Base-by-base conservation (phyloP, 1,139 yeast genomes). In the Yamadazyma epiphylla region DNA sequence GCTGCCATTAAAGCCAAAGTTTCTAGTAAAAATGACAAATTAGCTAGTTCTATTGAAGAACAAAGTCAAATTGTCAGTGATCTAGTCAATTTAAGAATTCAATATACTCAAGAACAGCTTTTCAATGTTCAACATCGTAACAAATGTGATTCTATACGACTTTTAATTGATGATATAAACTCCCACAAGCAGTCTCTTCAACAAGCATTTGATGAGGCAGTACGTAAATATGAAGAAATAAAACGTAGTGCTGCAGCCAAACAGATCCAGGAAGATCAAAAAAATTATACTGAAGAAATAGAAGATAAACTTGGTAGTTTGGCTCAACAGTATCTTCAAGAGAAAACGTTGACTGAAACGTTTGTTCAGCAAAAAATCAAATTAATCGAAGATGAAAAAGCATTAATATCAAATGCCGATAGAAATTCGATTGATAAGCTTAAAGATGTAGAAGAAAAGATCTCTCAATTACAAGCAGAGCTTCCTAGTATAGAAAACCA, bases 211-310 rank as follows among this genome's bases (percentile, higher is more conserved):
- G 55, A 56, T 5, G 50, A 49, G 11, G 74, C 77, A 6, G 64
- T 70, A 33, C 43, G 49, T 14, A 57, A 55, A 25, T 67, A 71
- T 31, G 66, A 66, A 27, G 60, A 58, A 32, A 55, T 64, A 33
- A 71, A 63, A 37, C 60, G 67, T 27, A 64, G 73, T 29, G 70
- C 63, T 13, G 71, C 71, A 10, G 70, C 67, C 11, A 52, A 53
- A 27, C 55, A 53, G 27, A 63, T 77, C 37, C 63, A 62, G 37
- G 55, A 53, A 14, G 64, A 63, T 35, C 65, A 70, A 19, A 48
- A 49, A 8, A 38, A 47, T 1, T 72, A 71, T 34, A 50, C 70
- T 0, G 65, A 57, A 1, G 77, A 70, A 23, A 68, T 66, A 17
- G 64, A 70, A 29, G 58, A 46, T 5, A 51, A 52, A 5, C 49